phyloP scores from a whole-genome alignment of 2,329 filamentous ascomycete genomes.

The Blastomyces gilchristii region DNA sequence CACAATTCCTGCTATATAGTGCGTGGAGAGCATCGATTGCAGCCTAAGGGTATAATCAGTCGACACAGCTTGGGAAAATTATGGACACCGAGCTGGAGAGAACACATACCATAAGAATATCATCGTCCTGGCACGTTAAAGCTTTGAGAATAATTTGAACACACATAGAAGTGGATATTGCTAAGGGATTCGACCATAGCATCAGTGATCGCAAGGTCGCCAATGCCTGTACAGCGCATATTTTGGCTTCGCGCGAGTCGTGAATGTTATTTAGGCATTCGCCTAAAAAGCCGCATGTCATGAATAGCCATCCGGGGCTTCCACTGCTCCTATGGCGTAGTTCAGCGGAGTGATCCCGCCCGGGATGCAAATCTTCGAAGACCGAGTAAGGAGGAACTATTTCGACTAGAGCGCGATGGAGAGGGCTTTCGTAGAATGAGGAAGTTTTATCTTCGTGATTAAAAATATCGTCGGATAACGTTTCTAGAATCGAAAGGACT shows the following conservation, averaged over 20 bases:
- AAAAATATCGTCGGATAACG: slow-evolving; percentile 88
- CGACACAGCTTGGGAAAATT: neutral
- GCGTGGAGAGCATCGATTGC: slow-evolving; percentile 75
- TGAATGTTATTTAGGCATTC: slow-evolving; percentile 60
- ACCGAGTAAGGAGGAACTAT: slow-evolving; percentile 76
- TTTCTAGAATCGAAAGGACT: slow-evolving; percentile 80
- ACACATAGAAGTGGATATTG: slow-evolving; percentile 60
- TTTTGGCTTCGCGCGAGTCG: slow-evolving; percentile 55
- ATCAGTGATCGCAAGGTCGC: slow-evolving; percentile 68
- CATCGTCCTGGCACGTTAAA: slow-evolving; percentile 58
- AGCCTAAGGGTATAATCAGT: slow-evolving; percentile 42
- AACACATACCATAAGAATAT: slow-evolving; percentile 59
- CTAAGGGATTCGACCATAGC: slow-evolving; percentile 78
- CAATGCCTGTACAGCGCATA: slow-evolving; percentile 65
- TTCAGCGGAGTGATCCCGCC: slow-evolving; percentile 56
- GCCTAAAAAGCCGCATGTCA: slow-evolving; percentile 62
- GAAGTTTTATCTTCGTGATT: slow-evolving; percentile 81
- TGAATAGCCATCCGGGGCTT: slow-evolving; percentile 75
- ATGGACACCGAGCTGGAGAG: neutral
- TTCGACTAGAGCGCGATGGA: slow-evolving; percentile 85
- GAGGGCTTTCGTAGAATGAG: slow-evolving; percentile 66
- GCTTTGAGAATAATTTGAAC: slow-evolving; percentile 61
- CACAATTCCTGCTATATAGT: slow-evolving; percentile 65
- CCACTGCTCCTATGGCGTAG: slow-evolving; percentile 71
- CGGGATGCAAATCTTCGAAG: slow-evolving; percentile 64